Evolutionary conservation across 768 basidiomycete genomes (phyloP).

Genomic region (Serendipita sp.): DNA sequence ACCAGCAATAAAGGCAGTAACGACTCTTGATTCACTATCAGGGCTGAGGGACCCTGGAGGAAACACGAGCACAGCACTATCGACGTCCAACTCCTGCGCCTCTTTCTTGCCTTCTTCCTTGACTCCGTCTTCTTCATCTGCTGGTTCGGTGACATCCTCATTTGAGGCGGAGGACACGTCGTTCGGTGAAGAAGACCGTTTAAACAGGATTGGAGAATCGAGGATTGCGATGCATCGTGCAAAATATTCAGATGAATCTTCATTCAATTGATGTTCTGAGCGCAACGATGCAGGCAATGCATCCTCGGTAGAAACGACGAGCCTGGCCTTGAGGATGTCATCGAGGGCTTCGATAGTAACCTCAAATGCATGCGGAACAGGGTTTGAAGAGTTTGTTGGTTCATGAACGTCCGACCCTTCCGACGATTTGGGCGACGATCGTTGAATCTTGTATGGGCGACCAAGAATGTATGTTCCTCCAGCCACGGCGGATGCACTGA

Average conservation of each 20-base stretch:
- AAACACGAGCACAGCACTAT: conserved; percentile 58
- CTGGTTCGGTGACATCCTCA: conserved; percentile 13
- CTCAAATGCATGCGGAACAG: conserved; percentile 1
- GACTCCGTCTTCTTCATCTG: conserved; percentile 13
- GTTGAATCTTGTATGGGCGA: conserved; percentile 9
- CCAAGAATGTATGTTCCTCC: conserved; percentile 30
- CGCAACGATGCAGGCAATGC: too few relatives aligned
- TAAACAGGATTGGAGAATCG: conserved; percentile 24
- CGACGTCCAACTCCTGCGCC: conserved; percentile 20
- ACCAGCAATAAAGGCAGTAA: conserved; percentile 51
- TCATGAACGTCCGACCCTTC: too few relatives aligned
- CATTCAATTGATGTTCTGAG: too few relatives aligned
- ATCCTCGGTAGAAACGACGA: conserved; percentile 7
- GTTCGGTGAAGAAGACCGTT: conserved; percentile 11
- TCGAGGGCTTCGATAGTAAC: conserved; percentile 9
- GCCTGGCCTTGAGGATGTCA: conserved; percentile 11
- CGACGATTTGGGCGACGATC: too few relatives aligned
- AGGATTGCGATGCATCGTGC: conserved; percentile 39
- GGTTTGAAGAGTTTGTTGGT: neutral
- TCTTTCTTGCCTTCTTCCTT: conserved; percentile 12
- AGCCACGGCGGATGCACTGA: conserved; percentile 67
- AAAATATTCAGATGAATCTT: conserved; percentile 10
- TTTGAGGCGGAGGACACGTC: neutral
- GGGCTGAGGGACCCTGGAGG: conserved; percentile 41
- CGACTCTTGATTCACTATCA: conserved; percentile 21